Percentiles rank a stretch among this genome's conserved stretches.
These are phyloP conservation scores for Holtermanniella nyarrowii DNA, from an alignment of 768 basidiomycete species.

Conservation along the genomic window DNA sequence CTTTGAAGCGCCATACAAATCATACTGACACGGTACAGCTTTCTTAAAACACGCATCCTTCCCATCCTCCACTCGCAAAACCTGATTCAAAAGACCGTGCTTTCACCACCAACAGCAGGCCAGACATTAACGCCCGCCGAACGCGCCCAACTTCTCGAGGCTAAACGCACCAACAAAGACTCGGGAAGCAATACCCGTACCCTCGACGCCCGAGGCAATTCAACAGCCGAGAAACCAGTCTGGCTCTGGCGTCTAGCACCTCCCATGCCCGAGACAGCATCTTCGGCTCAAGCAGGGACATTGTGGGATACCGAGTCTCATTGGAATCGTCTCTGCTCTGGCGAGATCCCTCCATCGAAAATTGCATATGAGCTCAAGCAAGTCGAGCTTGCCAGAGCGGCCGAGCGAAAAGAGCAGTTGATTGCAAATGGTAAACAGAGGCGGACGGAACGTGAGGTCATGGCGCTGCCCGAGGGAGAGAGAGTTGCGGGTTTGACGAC, in stretches of 20 bases:
- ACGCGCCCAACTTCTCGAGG: constrained; percentile 3
- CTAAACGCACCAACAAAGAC: no score
- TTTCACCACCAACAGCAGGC: constrained; percentile 1
- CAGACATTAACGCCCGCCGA: background rate
- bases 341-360: constrained; percentile 3
- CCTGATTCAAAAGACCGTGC: constrained; percentile 14
- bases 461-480: constrained; percentile 13
- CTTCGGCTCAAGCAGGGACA: background rate
- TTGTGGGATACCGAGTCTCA: constrained; percentile 6
- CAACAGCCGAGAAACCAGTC: background rate
- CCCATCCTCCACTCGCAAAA: constrained; percentile 19
- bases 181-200: background rate
- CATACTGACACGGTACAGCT: constrained; percentile 11
- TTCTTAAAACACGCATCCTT: constrained; percentile 21
- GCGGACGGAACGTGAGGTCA: constrained; percentile 22
- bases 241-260: background rate
- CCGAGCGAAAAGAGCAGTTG: constrained; percentile 5
- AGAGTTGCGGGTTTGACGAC: constrained; percentile 17
- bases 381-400: background rate
- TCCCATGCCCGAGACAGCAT: background rate
- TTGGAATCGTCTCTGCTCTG: constrained; percentile 15
- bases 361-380: constrained; percentile 4
- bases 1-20: background rate
- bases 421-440: constrained; percentile 3
- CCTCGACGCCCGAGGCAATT: background rate